Percentiles rank a stretch among this genome's conserved stretches.
These are phyloP conservation scores for Saussurea involucrata DNA, from an alignment of 129 eudicot genomes.

Conservation along the genomic window DNA sequence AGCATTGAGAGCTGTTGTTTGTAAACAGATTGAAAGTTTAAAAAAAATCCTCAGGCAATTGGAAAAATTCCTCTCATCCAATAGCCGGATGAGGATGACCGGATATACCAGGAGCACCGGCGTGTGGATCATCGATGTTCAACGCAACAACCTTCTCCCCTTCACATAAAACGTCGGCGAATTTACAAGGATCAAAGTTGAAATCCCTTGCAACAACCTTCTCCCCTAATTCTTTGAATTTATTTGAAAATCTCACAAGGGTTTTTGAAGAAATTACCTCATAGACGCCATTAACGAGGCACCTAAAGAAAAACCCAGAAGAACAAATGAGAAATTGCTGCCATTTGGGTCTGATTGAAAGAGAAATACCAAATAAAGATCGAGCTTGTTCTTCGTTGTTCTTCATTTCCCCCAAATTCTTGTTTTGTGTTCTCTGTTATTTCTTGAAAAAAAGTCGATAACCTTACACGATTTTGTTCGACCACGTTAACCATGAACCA, in stretches of 20 bases:
- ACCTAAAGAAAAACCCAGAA: conserved; percentile 83
- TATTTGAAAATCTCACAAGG: background rate
- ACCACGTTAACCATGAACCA: conserved; percentile 17
- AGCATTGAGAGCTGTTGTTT: too few relatives aligned
- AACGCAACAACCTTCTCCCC: conserved; percentile 62
- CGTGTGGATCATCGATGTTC: conserved; percentile 78
- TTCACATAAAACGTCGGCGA: conserved; percentile 71
- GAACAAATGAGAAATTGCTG: conserved; percentile 75
- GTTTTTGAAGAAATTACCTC: conserved; percentile 38
- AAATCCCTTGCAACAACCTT: too few relatives aligned
- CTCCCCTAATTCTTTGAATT: background rate
- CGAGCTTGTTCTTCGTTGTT: conserved; percentile 60
- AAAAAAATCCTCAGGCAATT: too few relatives aligned
- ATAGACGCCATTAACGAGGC: conserved; percentile 73
- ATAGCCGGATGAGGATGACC: conserved; percentile 69
- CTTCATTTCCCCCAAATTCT: conserved; percentile 36
- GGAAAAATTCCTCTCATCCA: too few relatives aligned
- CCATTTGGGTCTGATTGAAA: conserved; percentile 57
- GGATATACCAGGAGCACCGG: conserved; percentile 72
- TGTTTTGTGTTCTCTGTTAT: background rate
- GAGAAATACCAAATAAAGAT: conserved; percentile 58
- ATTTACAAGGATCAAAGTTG: conserved; percentile 79
- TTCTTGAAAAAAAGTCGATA: background rate
- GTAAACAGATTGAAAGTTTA: too few relatives aligned
- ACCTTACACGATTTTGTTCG: background rate